Percentiles rank a stretch among this genome's conserved stretches.
Conservation (phyloP, 164 flowering plant species). For the Liriodendron chinense region DNA sequence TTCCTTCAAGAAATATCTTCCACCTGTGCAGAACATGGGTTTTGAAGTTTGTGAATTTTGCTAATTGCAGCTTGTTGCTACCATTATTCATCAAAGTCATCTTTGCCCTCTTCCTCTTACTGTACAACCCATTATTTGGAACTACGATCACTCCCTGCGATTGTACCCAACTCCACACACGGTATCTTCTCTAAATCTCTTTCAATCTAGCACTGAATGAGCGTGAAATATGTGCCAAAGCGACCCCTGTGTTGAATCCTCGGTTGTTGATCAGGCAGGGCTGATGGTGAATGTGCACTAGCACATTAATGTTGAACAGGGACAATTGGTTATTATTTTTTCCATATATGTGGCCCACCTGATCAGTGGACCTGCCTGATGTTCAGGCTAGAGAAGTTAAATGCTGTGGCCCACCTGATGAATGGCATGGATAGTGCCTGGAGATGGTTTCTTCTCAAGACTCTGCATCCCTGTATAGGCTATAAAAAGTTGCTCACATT, state of each 20-base stretch:
- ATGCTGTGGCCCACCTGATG: too few species aligned
- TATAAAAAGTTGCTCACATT: not conserved
- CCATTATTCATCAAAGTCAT: constrained; percentile 92
- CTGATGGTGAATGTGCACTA: too few species aligned
- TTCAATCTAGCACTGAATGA: not conserved
- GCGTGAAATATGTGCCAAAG: not conserved
- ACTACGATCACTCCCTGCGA: constrained; percentile 82
- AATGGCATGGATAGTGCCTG: too few species aligned
- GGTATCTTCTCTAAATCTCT: constrained; percentile 36
- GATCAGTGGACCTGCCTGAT: too few species aligned
- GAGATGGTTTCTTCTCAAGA: not conserved
- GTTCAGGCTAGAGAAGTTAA: too few species aligned
- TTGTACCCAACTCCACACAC: constrained; percentile 91
- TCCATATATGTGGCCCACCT: too few species aligned
- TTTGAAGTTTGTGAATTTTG: constrained; percentile 10
- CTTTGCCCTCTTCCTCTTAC: constrained; percentile 94
- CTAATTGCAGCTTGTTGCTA: constrained; percentile 84
- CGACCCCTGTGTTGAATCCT: not conserved
- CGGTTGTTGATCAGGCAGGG: not conserved
- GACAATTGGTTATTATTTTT: too few species aligned
- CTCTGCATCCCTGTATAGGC: not conserved
- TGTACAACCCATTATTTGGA: constrained; percentile 92
- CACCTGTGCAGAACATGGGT: not conserved
- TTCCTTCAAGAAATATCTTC: not conserved
- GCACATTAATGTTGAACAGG: too few species aligned